Percentiles rank a stretch among this genome's conserved stretches.
These are phyloP conservation scores for Pelagophyceae sp. DNA, from an alignment of 352 stramenopile genomes.

Conservation along the genomic window DNA sequence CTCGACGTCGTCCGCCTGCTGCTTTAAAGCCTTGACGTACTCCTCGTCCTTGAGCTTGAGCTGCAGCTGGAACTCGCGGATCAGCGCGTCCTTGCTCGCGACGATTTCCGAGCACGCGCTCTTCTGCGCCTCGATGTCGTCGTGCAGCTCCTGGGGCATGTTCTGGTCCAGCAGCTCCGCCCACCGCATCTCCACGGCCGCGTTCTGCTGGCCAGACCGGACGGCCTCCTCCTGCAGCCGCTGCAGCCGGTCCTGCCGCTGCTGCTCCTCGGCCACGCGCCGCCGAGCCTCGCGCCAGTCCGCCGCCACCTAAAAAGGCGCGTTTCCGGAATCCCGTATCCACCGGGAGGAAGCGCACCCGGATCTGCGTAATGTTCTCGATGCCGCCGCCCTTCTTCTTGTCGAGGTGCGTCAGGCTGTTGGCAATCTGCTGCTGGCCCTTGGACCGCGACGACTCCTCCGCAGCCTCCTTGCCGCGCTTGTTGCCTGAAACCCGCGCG, in stretches of 20 bases:
- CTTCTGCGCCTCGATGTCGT: conserved; percentile 74
- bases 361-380: conserved; percentile 75
- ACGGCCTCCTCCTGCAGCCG: conserved; percentile 80
- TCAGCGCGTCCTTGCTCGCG: conserved; percentile 66
- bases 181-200: conserved; percentile 82
- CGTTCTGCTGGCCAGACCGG: conserved; percentile 73
- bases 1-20: conserved; percentile 75
- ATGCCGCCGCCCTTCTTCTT: conserved; percentile 61
- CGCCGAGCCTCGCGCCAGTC: conserved; percentile 75
- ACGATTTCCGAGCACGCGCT: conserved; percentile 74
- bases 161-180: conserved; percentile 76
- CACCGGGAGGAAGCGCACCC: no score
- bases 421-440: conserved; percentile 37
- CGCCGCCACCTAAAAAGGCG: no score
- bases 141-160: conserved; percentile 79
- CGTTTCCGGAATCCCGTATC: no score
- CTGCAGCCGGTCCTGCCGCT: conserved; percentile 62
- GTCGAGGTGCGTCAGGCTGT: conserved; percentile 45
- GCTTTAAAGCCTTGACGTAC: conserved; percentile 79
- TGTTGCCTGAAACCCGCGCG: no score
- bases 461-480: conserved; percentile 14
- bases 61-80: conserved; percentile 74
- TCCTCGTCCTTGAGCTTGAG: conserved; percentile 86
- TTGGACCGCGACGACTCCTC: conserved; percentile 18
- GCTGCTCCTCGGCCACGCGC: conserved; percentile 74